These are phyloP conservation scores for Fagopyrum tataricum DNA, from an alignment of 148 eudicot genomes.

Conservation along the genomic window DNA sequence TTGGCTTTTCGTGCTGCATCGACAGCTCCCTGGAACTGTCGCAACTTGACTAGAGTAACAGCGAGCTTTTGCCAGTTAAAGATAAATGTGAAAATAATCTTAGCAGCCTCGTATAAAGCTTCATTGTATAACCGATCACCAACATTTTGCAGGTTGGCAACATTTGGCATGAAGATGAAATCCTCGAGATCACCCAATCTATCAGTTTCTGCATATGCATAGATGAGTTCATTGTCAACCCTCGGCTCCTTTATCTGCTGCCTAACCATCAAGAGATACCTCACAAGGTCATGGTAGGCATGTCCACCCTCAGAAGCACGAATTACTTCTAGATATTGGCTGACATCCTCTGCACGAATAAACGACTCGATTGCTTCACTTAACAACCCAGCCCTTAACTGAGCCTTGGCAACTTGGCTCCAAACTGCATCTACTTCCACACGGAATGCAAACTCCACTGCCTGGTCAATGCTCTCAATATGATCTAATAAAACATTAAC, in stretches of 20 bases:
- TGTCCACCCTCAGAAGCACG: conserved; percentile 79
- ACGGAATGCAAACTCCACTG: conserved; percentile 96
- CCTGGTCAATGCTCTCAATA: conserved; percentile 66
- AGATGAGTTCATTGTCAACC: conserved; percentile 96
- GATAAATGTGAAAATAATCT: conserved; percentile 83
- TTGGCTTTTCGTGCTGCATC: conserved; percentile 97
- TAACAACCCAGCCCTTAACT: conserved; percentile 72
- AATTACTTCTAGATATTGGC: conserved; percentile 83
- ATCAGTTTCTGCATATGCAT: conserved; percentile 94
- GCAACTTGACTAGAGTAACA: conserved; percentile 66
- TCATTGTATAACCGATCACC: conserved; percentile 90
- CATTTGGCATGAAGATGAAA: conserved; percentile 92
- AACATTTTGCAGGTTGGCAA: conserved; percentile 90
- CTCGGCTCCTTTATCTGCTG: conserved; percentile 87
- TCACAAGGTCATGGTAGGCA: conserved; percentile 87
- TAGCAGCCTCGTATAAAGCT: conserved; percentile 86
- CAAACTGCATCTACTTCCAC: conserved; percentile 98
- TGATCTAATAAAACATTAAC: conserved; percentile 77
- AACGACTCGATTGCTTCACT: conserved; percentile 97
- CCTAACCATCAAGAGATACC: conserved; percentile 90
- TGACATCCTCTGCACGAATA: conserved; percentile 92
- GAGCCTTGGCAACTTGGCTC: conserved; percentile 96
- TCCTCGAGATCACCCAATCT: conserved; percentile 88
- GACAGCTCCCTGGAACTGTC: conserved; percentile 94
- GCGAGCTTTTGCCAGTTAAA: conserved; percentile 97